phyloP scores from a whole-genome alignment of 2,329 filamentous ascomycete species.

The Hypoxylon sp. region DNA sequence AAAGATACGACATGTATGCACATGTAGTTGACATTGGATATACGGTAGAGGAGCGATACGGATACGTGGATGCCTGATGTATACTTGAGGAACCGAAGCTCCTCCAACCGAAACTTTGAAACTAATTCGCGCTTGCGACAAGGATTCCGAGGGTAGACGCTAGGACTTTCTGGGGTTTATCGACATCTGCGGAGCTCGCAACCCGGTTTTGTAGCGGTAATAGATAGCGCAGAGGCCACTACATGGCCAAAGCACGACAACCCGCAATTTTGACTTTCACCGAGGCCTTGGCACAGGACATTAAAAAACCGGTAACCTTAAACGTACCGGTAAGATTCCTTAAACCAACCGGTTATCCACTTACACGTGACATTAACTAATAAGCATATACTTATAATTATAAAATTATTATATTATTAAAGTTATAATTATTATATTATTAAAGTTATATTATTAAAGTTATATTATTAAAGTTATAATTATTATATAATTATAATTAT shows the following conservation, averaged over 20 bases:
- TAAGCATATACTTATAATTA: too few relatives aligned
- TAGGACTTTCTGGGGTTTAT: slow-evolving; percentile 29
- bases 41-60: slow-evolving; percentile 1
- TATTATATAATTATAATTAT: too few relatives aligned
- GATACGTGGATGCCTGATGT: not conserved
- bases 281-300: slow-evolving; percentile 35
- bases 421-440: too few relatives aligned
- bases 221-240: slow-evolving; percentile 29
- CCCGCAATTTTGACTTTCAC: slow-evolving; percentile 46
- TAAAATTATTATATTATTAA: too few relatives aligned
- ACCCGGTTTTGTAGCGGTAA: slow-evolving; percentile 30
- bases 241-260: slow-evolving; percentile 31
- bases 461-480: too few relatives aligned
- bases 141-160: slow-evolving; percentile 24
- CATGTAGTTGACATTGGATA: not conserved
- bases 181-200: slow-evolving; percentile 21
- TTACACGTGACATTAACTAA: too few relatives aligned
- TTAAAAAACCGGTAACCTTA: slow-evolving; percentile 21
- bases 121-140: slow-evolving; percentile 34
- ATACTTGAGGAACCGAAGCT: slow-evolving; percentile 14
- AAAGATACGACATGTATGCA: not conserved
- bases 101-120: slow-evolving; percentile 17
- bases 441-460: too few relatives aligned
- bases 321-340: too few relatives aligned
- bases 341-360: too few relatives aligned